Conservation (phyloP, 2,329 filamentous ascomycete species). For the Trichoderma atrobrunneum region DNA sequence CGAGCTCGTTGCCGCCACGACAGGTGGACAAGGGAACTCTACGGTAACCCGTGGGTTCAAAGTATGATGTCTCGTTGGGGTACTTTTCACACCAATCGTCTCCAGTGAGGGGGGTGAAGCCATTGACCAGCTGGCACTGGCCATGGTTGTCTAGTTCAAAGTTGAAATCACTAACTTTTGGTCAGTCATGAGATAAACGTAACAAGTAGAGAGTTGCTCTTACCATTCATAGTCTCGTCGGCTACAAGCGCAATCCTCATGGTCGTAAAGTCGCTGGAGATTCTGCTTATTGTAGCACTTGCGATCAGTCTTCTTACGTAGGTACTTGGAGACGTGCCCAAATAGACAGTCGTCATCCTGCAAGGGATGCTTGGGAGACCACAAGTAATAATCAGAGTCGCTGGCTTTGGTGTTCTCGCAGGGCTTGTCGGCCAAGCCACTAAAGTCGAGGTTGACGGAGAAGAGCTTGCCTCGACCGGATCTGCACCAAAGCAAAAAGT, state of each 20-base stretch:
- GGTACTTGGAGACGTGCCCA: conserved; percentile 83
- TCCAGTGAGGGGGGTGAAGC: conserved; percentile 59
- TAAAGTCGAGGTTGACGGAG: conserved; percentile 86
- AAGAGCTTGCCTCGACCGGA: conserved; percentile 55
- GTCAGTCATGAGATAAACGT: neutral
- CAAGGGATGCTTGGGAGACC: conserved; percentile 81
- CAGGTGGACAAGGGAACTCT: conserved; percentile 89
- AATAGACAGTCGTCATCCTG: conserved; percentile 82
- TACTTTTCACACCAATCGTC: conserved; percentile 55
- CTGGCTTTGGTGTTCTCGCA: conserved; percentile 68
- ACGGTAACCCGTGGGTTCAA: conserved; percentile 82
- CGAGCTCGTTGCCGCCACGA: conserved; percentile 68
- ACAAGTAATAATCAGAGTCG: conserved; percentile 73
- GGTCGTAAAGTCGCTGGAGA: conserved; percentile 68
- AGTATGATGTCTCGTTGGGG: conserved; percentile 72
- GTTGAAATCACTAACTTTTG: conserved; percentile 74
- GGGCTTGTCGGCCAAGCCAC: conserved; percentile 67
- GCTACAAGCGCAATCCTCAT: conserved; percentile 78
- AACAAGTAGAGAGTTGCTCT: conserved; percentile 32
- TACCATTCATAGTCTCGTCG: conserved; percentile 91
- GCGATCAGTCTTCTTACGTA: conserved; percentile 78
- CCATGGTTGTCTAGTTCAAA: conserved; percentile 76
- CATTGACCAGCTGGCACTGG: conserved; percentile 72
- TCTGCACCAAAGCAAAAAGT: conserved; percentile 87
- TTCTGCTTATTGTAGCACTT: conserved; percentile 79